These are phyloP conservation scores for Wickerhamiella siamensis DNA, from an alignment of 805 yeast species.

Conservation along the genomic window DNA sequence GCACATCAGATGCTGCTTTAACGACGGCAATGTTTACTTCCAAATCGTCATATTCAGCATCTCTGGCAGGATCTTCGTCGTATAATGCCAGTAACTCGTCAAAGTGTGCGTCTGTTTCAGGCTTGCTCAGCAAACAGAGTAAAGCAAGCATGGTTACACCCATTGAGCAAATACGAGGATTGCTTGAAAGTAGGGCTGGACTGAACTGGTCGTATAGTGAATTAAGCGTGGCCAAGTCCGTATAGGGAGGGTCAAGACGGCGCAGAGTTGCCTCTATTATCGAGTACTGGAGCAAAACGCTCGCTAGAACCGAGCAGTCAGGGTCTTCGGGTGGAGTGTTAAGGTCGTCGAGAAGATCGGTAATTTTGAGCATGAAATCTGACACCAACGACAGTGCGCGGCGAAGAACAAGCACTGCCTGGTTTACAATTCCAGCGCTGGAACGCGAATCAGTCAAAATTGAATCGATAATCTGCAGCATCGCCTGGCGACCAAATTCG, in stretches of 20 bases:
- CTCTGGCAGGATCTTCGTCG: constrained; percentile 45
- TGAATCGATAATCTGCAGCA: constrained; percentile 42
- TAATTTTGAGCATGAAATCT: constrained; percentile 69
- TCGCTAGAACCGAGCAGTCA: background rate
- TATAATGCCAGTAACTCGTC: constrained; percentile 21
- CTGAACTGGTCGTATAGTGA: background rate
- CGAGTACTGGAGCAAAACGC: background rate
- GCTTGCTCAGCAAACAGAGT: constrained; percentile 37
- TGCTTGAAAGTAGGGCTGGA: constrained; percentile 7
- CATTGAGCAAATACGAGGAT: constrained; percentile 11
- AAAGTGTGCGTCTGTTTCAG: constrained; percentile 7
- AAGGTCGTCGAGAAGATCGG: constrained; percentile 77
- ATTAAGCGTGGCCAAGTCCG: constrained; percentile 1
- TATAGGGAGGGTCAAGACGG: background rate
- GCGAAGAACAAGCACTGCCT: constrained; percentile 49
- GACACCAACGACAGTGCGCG: constrained; percentile 63
- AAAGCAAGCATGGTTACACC: constrained; percentile 70
- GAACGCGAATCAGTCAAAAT: constrained; percentile 38
- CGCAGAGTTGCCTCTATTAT: constrained; percentile 11
- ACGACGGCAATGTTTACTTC: constrained; percentile 4
- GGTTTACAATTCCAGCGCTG: constrained; percentile 31
- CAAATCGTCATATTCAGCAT: constrained; percentile 34
- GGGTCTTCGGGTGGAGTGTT: constrained; percentile 29
- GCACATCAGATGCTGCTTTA: constrained; percentile 23
- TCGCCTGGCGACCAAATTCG: constrained; percentile 74